A percentile compares a stretch with the other conserved stretches of the same genome.
phyloP scores from a whole-genome alignment of 441 rosid species.

The Adansonia gregorii region DNA sequence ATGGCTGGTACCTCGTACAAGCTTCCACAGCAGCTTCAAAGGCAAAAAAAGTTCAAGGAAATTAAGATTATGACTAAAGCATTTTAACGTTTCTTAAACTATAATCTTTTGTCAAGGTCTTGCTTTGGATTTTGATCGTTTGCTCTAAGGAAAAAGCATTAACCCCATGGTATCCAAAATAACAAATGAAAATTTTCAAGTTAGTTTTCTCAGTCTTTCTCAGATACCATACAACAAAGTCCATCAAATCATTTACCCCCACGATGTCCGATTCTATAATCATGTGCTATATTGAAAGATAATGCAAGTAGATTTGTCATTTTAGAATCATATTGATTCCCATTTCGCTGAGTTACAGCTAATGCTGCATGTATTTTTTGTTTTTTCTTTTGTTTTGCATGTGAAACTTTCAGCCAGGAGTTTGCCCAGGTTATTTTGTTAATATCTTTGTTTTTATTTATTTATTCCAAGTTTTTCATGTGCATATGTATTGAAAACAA shows the following conservation, averaged over 20 bases:
- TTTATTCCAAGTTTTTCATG: neutral
- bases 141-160: neutral
- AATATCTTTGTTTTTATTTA: neutral
- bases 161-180: neutral
- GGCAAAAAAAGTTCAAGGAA: neutral
- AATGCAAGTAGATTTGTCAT: slow-evolving; percentile 17
- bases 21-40: slow-evolving; percentile 6
- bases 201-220: neutral
- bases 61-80: neutral
- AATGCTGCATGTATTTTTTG: slow-evolving; percentile 18
- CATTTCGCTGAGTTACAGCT: slow-evolving; percentile 32
- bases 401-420: slow-evolving; percentile 30
- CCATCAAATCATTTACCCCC: neutral
- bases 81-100: neutral
- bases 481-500: neutral
- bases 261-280: neutral
- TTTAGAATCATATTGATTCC: slow-evolving; percentile 28
- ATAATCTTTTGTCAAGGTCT: neutral
- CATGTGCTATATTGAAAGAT: slow-evolving; percentile 22
- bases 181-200: neutral
- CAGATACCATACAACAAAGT: neutral
- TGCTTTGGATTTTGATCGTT: neutral
- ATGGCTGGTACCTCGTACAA: slow-evolving; percentile 9
- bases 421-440: slow-evolving; percentile 13
- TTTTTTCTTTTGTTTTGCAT: slow-evolving; percentile 29